Base-by-base conservation (phyloP, 306 rosid genomes). In the Acacia confusa region DNA sequence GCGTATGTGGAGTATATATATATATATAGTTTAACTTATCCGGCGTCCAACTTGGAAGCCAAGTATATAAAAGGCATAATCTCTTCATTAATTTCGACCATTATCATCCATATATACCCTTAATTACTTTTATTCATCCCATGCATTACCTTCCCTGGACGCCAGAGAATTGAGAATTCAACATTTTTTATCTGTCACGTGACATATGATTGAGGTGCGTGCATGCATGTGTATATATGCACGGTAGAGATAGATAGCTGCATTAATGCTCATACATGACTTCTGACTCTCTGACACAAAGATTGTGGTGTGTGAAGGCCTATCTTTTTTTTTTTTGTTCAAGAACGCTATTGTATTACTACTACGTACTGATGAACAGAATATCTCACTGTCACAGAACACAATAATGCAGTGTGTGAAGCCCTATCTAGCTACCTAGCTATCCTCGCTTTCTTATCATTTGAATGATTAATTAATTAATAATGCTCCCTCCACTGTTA, bases 131-230 rank as follows among this genome's bases (percentile, higher is more conserved):
- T 2, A 32, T 52, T 3, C 5, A 30, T 52, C 28, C 9, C 40
- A 36, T 36, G 8, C 1, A 12, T 4, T 45, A 32, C 55, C 52
- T 36, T 15, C 57, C n/a, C 57, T 38, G 17, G 58, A 36, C 15
- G 13, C 20, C 14, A 14, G 50, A 13, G 32, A 53, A 6, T 6
- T 36, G 1, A 36, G 8, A 47, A 36, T 32, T 63, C 48, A 57
- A 32, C 28, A 4, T 36, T 25, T 38, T 40, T 36, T 58, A 57
- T 58, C 70, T 58, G 10, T 7, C 44, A 11, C n/a, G n/a, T n/a
- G n/a, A n/a, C n/a, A n/a, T n/a, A 73, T 72, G 45, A 50, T 2
- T 52, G 9, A 24, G 52, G 70, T 60, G 79, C 82, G 77, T 80
- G 84, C 64, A 57, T 8, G 15, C 64, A 57, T 57, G 30, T 19